phyloP scores from a whole-genome alignment of 352 stramenopile genomes.

The Phytopythium mirpurense region DNA sequence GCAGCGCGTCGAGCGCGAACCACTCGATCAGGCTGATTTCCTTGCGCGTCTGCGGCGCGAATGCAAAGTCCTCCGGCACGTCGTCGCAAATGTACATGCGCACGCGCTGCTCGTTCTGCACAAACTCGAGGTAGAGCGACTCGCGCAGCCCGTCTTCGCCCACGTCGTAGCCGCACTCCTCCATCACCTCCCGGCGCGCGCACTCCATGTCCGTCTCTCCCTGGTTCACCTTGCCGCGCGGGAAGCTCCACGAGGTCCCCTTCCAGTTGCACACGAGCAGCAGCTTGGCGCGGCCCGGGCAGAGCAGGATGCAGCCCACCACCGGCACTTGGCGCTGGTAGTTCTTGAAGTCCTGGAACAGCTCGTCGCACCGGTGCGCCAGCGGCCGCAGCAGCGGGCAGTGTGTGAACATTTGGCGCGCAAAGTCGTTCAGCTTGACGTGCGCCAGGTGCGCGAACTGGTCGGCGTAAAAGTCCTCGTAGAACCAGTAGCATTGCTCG shows the following conservation, averaged over 20 bases:
- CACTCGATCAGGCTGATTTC: constrained; percentile 93
- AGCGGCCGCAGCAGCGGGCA: constrained; percentile 84
- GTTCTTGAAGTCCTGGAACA: constrained; percentile 92
- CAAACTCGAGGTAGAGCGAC: constrained; percentile 82
- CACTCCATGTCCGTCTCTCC: constrained; percentile 86
- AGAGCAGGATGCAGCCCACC: constrained; percentile 93
- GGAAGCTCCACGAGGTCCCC: constrained; percentile 90
- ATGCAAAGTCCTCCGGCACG: constrained; percentile 90
- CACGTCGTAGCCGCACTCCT: constrained; percentile 91
- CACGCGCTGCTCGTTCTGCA: constrained; percentile 87
- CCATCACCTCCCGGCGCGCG: constrained; percentile 87
- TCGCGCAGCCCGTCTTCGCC: constrained; percentile 55
- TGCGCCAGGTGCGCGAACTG: constrained; percentile 77
- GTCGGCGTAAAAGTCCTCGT: constrained; percentile 96
- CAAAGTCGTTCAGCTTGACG: constrained; percentile 93
- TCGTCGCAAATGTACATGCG: constrained; percentile 90
- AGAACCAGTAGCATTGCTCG: constrained; percentile 97
- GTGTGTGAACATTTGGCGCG: constrained; percentile 90
- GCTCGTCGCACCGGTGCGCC: constrained; percentile 82
- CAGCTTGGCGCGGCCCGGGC: constrained; percentile 78
- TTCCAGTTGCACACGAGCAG: constrained; percentile 91
- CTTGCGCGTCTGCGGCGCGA: constrained; percentile 92
- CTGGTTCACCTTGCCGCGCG: constrained; percentile 92
- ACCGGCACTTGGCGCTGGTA: constrained; percentile 95
- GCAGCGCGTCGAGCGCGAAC: constrained; percentile 87